Base-by-base conservation (phyloP, 805 yeast species). In the Wickerhamiella lipophila region DNA sequence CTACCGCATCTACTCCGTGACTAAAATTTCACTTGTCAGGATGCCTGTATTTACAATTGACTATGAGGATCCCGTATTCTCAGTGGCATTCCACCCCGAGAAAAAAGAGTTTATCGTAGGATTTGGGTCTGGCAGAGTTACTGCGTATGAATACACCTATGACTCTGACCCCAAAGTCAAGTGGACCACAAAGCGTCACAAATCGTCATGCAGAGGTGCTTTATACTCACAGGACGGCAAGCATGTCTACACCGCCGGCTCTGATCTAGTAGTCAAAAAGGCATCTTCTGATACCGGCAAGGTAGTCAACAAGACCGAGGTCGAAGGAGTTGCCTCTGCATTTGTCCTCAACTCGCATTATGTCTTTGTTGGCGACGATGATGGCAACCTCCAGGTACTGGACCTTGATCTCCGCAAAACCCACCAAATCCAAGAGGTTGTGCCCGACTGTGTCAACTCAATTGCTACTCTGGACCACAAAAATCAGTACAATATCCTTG, bases 151-250 rank as follows among this genome's bases (percentile, higher is more conserved):
- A 36, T 88, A 87, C 56, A 73, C 79, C 50, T 70, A 72, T 0
- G 73, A 68, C 1, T 55, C 57, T 34, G 64, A 80, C 4, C 64
- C 63, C 11, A 56, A 54, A 9, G 52, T 50, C 16, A 46, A 68
- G 16, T 89, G 98, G 98, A 76, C 81, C 49, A 88, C 96, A 0
- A 83, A 77, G 58, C 74, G 97, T 60, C 97, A 89, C 61, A 87
- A 86, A 62, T 88, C 86, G 1, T 81, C 94, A 54, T 85, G 94
- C 52, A 68, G 98, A 39, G 76, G 82, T 3, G 67, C 84, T 2
- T 67, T 76, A 6, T 79, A 85, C 62, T 83, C 79, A 52, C 75
- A 78, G 32, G 68, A 73, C 1, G 86, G 86, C 2, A 61, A 65
- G 5, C 72, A 73, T n/a, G 72, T 87, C 0, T 83, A 70, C 58